These are phyloP conservation scores for Panus rudis DNA, from an alignment of 768 basidiomycete genomes.

Conservation along the genomic window DNA sequence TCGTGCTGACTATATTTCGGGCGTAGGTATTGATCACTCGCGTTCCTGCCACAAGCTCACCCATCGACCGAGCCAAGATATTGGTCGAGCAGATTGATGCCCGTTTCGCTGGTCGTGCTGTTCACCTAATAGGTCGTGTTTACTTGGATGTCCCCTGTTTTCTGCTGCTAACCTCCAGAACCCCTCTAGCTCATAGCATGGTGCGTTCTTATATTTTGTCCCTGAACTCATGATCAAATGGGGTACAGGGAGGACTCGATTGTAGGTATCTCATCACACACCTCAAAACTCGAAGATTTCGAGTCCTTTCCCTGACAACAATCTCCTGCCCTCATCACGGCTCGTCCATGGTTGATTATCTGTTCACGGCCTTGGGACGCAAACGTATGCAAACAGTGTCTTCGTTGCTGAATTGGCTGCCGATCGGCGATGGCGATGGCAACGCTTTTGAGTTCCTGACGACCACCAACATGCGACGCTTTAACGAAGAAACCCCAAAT, in stretches of 20 bases:
- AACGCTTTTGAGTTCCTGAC: slow-evolving; percentile 89
- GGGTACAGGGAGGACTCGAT: slow-evolving; percentile 81
- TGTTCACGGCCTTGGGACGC: slow-evolving; percentile 66
- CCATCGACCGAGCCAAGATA: slow-evolving; percentile 82
- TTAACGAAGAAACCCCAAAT: slow-evolving; percentile 84
- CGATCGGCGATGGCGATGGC: slow-evolving; percentile 92
- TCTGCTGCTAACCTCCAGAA: slow-evolving; percentile 12
- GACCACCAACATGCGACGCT: slow-evolving; percentile 74
- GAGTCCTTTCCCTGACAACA: slow-evolving; percentile 82
- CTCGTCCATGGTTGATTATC: slow-evolving; percentile 89
- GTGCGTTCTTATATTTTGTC: slow-evolving; percentile 28
- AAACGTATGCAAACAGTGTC: slow-evolving; percentile 65
- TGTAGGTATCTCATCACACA: slow-evolving; percentile 85
- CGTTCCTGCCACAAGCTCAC: slow-evolving; percentile 88
- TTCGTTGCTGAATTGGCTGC: slow-evolving; percentile 71
- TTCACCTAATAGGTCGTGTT: slow-evolving; percentile 76
- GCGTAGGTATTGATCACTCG: slow-evolving; percentile 79
- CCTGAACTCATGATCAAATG: neutral
- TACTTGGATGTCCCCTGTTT: slow-evolving; percentile 8
- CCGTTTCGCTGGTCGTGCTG: slow-evolving; percentile 71
- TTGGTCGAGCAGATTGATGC: slow-evolving; percentile 78
- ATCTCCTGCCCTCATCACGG: slow-evolving; percentile 95
- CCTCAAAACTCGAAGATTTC: slow-evolving; percentile 69
- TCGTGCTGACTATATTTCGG: too few species aligned
- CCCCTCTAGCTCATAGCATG: slow-evolving; percentile 62